Conservation (phyloP, 441 rosid species). For the Pelargonium myrrhifolium region DNA sequence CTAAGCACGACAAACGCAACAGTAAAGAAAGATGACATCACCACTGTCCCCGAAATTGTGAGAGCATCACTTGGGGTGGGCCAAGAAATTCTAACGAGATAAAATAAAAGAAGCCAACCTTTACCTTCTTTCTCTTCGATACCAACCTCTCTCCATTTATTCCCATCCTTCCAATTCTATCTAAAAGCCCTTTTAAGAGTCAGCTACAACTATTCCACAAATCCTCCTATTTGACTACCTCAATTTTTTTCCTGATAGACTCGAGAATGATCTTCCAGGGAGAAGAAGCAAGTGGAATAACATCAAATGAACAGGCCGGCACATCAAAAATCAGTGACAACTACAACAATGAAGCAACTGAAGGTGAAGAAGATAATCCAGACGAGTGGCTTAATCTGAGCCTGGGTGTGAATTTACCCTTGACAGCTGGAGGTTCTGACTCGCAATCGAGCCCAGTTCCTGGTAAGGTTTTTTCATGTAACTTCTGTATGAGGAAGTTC, state of each 20-base stretch:
- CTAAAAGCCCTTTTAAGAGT: slow-evolving; percentile 25
- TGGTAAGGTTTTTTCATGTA: slow-evolving; percentile 53
- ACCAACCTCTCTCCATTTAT: slow-evolving; percentile 30
- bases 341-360: slow-evolving; percentile 18
- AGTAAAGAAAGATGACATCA: slow-evolving; percentile 36
- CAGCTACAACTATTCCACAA: slow-evolving; percentile 20
- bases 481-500: slow-evolving; percentile 71
- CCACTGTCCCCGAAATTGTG: slow-evolving; percentile 36
- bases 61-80: slow-evolving; percentile 36
- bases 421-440: slow-evolving; percentile 35
- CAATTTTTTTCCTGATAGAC: slow-evolving; percentile 2
- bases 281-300: slow-evolving; percentile 28
- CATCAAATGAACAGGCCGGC: slow-evolving; percentile 19
- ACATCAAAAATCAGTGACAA: slow-evolving; percentile 19
- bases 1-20: slow-evolving; percentile 35
- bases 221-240: slow-evolving; percentile 10
- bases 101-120: slow-evolving; percentile 21
- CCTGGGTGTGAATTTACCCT: slow-evolving; percentile 35
- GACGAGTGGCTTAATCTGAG: slow-evolving; percentile 61
- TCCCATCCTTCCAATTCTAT: slow-evolving; percentile 23
- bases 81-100: slow-evolving; percentile 24
- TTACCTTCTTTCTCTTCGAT: slow-evolving; percentile 10
- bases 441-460: slow-evolving; percentile 30
- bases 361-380: slow-evolving; percentile 22
- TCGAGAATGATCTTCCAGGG: slow-evolving; percentile 32